phyloP scores from a whole-genome alignment of 441 rosid species.

The Erodium texanum region DNA sequence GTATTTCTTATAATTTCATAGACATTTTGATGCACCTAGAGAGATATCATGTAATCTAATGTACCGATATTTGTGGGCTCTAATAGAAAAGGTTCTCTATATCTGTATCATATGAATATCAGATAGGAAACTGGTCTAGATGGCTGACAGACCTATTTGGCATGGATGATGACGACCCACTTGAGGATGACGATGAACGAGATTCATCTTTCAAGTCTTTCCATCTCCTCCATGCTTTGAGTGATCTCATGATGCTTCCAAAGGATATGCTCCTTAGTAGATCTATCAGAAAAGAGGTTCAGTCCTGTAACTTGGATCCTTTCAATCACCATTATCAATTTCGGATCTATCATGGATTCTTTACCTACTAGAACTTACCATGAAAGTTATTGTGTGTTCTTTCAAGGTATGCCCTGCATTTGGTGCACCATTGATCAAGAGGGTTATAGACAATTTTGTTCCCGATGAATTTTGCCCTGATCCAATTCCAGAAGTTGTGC shows the following conservation, averaged over 20 bases:
- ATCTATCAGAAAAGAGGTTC: conserved; percentile 77
- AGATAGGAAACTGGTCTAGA: conserved; percentile 97
- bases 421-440: conserved; percentile 67
- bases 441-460: conserved; percentile 55
- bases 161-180: conserved; percentile 42
- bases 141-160: conserved; percentile 89
- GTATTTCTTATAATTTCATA: too few species aligned
- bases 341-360: too few species aligned
- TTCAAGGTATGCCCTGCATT: conserved; percentile 82
- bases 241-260: conserved; percentile 99
- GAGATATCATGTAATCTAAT: too few species aligned
- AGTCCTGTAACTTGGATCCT: not conserved
- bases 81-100: not conserved
- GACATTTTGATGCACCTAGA: too few species aligned
- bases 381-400: conserved; percentile 8
- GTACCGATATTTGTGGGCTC: not conserved
- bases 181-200: conserved; percentile 14
- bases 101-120: conserved; percentile 12
- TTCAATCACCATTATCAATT: too few species aligned
- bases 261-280: conserved; percentile 75
- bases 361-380: not conserved
- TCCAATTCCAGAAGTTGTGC: conserved; percentile 62
- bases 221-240: conserved; percentile 75
- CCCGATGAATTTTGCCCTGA: conserved; percentile 94
- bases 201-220: conserved; percentile 55